phyloP scores from a whole-genome alignment of 78 protist species.

The Cyanophora paradoxa region DNA sequence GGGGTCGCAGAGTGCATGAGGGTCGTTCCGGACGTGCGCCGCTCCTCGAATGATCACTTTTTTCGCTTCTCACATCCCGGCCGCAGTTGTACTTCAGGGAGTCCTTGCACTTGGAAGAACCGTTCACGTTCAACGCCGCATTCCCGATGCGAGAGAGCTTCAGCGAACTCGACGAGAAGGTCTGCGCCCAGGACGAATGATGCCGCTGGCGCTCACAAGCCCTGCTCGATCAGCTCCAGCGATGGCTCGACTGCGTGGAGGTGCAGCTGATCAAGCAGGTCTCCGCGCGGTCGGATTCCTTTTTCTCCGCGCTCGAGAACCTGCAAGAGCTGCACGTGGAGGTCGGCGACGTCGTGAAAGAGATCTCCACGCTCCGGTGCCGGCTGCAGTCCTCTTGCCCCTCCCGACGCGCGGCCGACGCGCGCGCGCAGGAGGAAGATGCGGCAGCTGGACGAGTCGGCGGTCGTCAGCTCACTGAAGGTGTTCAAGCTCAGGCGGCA shows the following conservation, averaged over 20 bases:
- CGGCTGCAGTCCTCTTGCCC: background rate
- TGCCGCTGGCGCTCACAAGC: too few species aligned
- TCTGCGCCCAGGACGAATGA: too few species aligned
- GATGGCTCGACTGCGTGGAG: slow-evolving; percentile 18
- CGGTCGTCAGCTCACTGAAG: background rate
- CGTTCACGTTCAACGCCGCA: too few species aligned
- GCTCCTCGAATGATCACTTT: too few species aligned
- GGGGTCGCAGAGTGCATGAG: too few species aligned
- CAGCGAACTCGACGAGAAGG: too few species aligned
- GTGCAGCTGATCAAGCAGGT: slow-evolving; percentile 9
- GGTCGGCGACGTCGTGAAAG: background rate
- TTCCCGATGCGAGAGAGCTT: too few species aligned
- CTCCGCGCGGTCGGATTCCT: slow-evolving; percentile 1
- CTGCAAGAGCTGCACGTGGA: slow-evolving; percentile 12
- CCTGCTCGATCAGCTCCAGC: slow-evolving; percentile 3
- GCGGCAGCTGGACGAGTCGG: background rate
- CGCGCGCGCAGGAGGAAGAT: background rate
- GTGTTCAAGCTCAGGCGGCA: too few species aligned
- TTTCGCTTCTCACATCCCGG: too few species aligned
- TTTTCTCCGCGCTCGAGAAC: background rate
- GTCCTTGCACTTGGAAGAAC: too few species aligned
- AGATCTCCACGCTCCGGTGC: background rate
- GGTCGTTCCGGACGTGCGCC: too few species aligned
- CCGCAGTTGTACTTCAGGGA: too few species aligned
- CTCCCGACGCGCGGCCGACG: background rate